A percentile compares a stretch with the other conserved stretches of the same genome.
Evolutionary conservation across 1,284 basidiomycete genomes (phyloP).

Genomic region (Albatrellus sp.): DNA sequence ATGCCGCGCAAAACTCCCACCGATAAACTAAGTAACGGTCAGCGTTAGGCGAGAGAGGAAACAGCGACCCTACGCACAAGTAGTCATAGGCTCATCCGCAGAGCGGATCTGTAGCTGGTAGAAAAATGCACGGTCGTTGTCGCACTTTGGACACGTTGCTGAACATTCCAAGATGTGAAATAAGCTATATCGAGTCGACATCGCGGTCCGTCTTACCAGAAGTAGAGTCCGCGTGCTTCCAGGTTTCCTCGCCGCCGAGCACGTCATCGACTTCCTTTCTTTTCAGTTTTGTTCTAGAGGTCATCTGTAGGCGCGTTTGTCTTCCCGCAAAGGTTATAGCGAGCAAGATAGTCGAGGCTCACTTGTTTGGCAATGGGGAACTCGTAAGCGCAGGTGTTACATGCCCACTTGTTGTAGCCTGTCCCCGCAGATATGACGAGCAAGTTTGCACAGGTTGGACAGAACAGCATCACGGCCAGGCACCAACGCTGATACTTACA

Average conservation of each 20-base stretch:
- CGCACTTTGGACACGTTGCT: conserved; percentile 85
- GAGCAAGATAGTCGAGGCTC: conserved; percentile 10
- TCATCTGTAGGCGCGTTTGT: conserved; percentile 47
- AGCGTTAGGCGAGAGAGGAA: conserved; percentile 3
- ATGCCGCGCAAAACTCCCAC: conserved; percentile 11
- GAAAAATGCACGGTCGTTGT: conserved; percentile 82
- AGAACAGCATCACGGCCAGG: conserved; percentile 68
- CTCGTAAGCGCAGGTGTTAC: conserved; percentile 91
- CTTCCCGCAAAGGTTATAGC: not conserved
- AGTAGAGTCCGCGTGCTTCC: conserved; percentile 92
- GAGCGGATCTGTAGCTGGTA: conserved; percentile 95
- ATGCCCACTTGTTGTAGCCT: conserved; percentile 83
- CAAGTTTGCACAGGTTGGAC: conserved; percentile 89
- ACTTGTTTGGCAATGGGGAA: conserved; percentile 78
- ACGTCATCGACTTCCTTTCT: conserved; percentile 91
- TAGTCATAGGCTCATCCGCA: conserved; percentile 96
- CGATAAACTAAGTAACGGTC: conserved; percentile 21
- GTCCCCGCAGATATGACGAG: conserved; percentile 72
- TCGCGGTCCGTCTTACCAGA: conserved; percentile 37
- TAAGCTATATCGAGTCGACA: not conserved
- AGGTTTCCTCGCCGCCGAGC: conserved; percentile 84
- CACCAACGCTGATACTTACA: not conserved
- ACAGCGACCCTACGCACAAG: conserved; percentile 49
- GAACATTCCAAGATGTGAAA: not conserved
- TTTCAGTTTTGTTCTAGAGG: conserved; percentile 70